A percentile compares a stretch with the other conserved stretches of the same genome.
These are phyloP conservation scores for Peterozyma xylosa DNA, from an alignment of 805 yeast genomes.

Conservation along the genomic window DNA sequence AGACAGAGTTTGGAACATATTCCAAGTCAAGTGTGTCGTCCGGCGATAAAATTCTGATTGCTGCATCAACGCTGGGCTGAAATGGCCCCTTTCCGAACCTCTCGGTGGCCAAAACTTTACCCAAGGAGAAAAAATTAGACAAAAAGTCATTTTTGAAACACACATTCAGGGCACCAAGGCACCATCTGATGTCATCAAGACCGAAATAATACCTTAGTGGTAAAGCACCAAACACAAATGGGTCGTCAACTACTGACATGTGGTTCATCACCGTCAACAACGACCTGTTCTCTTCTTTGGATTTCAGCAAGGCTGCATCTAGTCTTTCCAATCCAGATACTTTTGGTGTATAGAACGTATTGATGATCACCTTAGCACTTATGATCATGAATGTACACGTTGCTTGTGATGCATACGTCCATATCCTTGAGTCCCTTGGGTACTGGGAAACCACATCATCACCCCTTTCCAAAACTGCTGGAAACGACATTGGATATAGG, in stretches of 20 bases:
- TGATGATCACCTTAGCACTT: slow-evolving; percentile 53
- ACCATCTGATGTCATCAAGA: slow-evolving; percentile 78
- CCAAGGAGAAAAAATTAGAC: slow-evolving; percentile 68
- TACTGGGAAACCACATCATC: slow-evolving; percentile 59
- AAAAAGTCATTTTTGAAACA: slow-evolving; percentile 58
- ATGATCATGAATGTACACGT: slow-evolving; percentile 63
- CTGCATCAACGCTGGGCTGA: slow-evolving; percentile 85
- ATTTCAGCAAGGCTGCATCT: slow-evolving; percentile 54
- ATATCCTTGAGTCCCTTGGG: slow-evolving; percentile 49
- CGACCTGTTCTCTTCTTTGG: slow-evolving; percentile 64
- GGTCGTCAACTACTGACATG: slow-evolving; percentile 90
- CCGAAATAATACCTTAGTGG: slow-evolving; percentile 63
- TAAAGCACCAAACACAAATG: slow-evolving; percentile 78
- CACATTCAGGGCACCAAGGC: slow-evolving; percentile 86
- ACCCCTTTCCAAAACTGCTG: slow-evolving; percentile 64
- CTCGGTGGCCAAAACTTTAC: slow-evolving; percentile 80
- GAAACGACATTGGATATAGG: slow-evolving; percentile 48
- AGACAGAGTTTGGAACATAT: slow-evolving; percentile 16
- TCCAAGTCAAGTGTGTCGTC: slow-evolving; percentile 56
- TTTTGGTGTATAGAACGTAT: slow-evolving; percentile 55
- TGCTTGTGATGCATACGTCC: slow-evolving; percentile 64
- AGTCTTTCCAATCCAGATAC: slow-evolving; percentile 57
- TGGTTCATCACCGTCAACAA: slow-evolving; percentile 87
- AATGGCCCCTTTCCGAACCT: slow-evolving; percentile 92
- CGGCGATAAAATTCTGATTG: slow-evolving; percentile 70